Percentiles rank a stretch among this genome's conserved stretches.
These are phyloP conservation scores for Phylloporus arenicola DNA, from an alignment of 768 basidiomycete species.

Conservation along the genomic window DNA sequence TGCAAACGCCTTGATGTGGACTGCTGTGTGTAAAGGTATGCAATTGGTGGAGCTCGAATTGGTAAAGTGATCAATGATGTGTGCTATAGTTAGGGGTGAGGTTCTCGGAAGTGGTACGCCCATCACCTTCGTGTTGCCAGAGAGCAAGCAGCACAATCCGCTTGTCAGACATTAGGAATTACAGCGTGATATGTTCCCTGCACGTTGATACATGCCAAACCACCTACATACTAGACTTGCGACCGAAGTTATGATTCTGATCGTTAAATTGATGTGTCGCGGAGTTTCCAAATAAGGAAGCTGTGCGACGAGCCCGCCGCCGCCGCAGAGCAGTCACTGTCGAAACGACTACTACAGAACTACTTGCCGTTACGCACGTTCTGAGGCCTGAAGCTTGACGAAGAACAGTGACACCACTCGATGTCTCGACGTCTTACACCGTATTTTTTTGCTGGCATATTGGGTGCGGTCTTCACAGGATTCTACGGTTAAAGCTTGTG, in stretches of 20 bases:
- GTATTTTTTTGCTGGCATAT: slow-evolving; percentile 48
- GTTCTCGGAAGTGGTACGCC: slow-evolving; percentile 45
- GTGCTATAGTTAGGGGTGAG: slow-evolving; percentile 41
- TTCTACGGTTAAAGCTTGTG: slow-evolving; percentile 1
- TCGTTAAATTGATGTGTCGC: slow-evolving; percentile 8
- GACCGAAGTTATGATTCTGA: too few relatives aligned
- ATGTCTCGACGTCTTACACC: slow-evolving; percentile 43
- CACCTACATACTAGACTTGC: too few relatives aligned
- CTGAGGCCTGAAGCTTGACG: not conserved
- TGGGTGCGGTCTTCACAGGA: slow-evolving; percentile 38
- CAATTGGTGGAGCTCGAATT: not conserved
- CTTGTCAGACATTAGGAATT: slow-evolving; percentile 33
- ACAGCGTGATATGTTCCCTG: slow-evolving; percentile 1
- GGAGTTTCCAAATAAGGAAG: slow-evolving; percentile 25
- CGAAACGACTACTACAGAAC: not conserved
- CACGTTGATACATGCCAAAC: slow-evolving; percentile 1
- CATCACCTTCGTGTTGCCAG: slow-evolving; percentile 42
- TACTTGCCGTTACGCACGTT: not conserved
- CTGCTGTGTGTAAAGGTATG: slow-evolving; percentile 53
- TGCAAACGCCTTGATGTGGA: slow-evolving; percentile 43
- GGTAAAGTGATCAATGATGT: not conserved
- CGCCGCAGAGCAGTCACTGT: too few relatives aligned
- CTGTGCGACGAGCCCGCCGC: too few relatives aligned
- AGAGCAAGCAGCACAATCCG: slow-evolving; percentile 43
- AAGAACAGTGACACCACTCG: not conserved